Base-by-base conservation (phyloP, 805 yeast species). In the Candida fluviatilis region DNA sequence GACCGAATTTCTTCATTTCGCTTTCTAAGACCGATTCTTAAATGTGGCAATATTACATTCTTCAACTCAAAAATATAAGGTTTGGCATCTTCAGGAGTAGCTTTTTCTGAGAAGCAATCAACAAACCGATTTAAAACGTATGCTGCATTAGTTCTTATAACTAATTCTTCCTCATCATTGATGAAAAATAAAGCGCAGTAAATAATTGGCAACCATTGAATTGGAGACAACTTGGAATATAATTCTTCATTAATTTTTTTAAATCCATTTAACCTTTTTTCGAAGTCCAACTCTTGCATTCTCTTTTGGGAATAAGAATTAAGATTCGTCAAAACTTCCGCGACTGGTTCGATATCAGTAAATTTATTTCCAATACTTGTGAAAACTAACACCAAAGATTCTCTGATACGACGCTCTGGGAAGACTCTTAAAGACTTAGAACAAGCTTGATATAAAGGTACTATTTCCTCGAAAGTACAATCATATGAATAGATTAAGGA, bases 191-290 rank as follows among this genome's bases (percentile, higher is more conserved):
- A 66, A 40, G 80, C 69, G 38, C 80, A 76, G 55, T 82, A 75
- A 15, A 93, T 40, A 3, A 93, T 51, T 2, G 96, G 96, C 7
- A 76, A 47, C 98, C 98, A 93, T 49, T 87, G 87, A 2, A 59
- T 31, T 1, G 75, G 64, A 0, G 75, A 53, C 2, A 84, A 60
- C 0, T 52, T 42, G 4, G 36, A 8, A 52, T 72, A 85, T 3
- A 62, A 47, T 1, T 55, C 57, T 42, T 86, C 93, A 49, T 79
- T 84, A 36, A 91, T 68, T 13, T 51, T 54, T 38, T 78, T 76
- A 57, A 77, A 91, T 0, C 91, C 86, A 3, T 70, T 65, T 33
- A 91, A 64, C 43, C 95, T 72, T 38, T 75, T 74, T 41, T 80
- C 91, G 57, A 82, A 91, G 60, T 93, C 95, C 31, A 84, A 80